Evolutionary conservation across 768 basidiomycete genomes (phyloP).

Genomic region (Royoungia palumana): DNA sequence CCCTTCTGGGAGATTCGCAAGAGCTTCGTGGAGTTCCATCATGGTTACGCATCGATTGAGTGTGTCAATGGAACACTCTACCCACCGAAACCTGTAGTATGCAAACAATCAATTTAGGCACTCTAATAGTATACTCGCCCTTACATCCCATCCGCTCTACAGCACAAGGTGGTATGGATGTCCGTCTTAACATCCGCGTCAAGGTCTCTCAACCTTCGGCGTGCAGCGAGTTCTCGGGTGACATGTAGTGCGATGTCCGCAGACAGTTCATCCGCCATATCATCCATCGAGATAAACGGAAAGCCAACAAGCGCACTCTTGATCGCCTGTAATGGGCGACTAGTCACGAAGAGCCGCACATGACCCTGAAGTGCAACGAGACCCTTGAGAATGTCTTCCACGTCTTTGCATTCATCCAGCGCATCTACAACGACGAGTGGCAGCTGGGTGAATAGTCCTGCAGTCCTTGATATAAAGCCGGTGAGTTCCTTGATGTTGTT

Average conservation of each 20-base stretch:
- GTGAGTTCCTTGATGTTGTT: too few relatives aligned
- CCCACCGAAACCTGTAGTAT: slow-evolving; percentile 1
- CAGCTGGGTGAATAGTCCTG: too few relatives aligned
- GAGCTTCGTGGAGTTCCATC: not conserved
- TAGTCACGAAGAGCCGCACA: too few relatives aligned
- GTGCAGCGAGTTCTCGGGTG: not conserved
- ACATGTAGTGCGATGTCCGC: slow-evolving; percentile 3
- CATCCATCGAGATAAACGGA: too few relatives aligned
- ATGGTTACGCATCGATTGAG: not conserved
- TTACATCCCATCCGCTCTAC: slow-evolving; percentile 1
- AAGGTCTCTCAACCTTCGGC: not conserved
- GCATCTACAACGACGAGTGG: too few relatives aligned
- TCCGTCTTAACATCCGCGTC: not conserved
- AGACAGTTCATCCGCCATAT: not conserved
- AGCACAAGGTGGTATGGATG: not conserved
- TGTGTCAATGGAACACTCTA: slow-evolving; percentile 1
- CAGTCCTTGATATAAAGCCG: too few relatives aligned
- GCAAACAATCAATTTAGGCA: not conserved
- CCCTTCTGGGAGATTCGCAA: not conserved
- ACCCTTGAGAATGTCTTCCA: too few relatives aligned
- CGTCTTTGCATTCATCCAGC: too few relatives aligned
- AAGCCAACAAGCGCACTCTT: too few relatives aligned
- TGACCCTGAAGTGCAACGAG: too few relatives aligned
- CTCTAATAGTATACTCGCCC: not conserved
- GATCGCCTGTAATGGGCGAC: too few relatives aligned